Base-by-base conservation (phyloP, 73 alveolate species). In the Paramecium bursaria region DNA sequence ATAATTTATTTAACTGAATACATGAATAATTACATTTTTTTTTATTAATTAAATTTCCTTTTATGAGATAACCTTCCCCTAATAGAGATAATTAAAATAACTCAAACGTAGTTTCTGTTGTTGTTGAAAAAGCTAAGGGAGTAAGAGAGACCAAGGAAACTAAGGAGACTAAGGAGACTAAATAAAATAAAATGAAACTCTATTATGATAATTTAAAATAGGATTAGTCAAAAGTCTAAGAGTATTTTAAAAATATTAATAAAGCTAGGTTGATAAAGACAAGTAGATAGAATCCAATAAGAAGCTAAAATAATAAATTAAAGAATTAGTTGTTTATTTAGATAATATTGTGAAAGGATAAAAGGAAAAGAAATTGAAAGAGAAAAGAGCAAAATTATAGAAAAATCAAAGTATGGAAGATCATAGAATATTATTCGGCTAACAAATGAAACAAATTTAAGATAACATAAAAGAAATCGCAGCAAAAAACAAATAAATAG, bases 141-240 rank as follows among this genome's bases (percentile, higher is more conserved):
- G n/a, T n/a, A n/a, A n/a, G n/a, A n/a, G n/a, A n/a, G n/a, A n/a
- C n/a, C n/a, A n/a, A n/a, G n/a, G n/a, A n/a, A n/a, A n/a, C n/a
- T n/a, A n/a, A n/a, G n/a, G n/a, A n/a, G n/a, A n/a, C n/a, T n/a
- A n/a, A n/a, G n/a, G n/a, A n/a, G n/a, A 15, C 53, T 14, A 67
- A 67, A 67, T 19, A 67, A 6, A 47, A 67, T n/a, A 67, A 27
- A 19, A 67, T 67, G 82, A 67, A 19, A 67, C n/a, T n/a, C n/a
- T 21, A 29, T 23, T 67, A 67, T 67, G 53, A 53, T 17, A 67
- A 42, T 3, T 42, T 39, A 67, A 17, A 67, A 67, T 42, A 67
- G 23, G 44, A 67, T 67, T 53, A 39, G 21, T 67, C 82, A 35
- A 67, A 67, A 67, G 44, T 21, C 33, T 29, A 67, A 25, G 82